Evolutionary conservation across 1,284 basidiomycete species (phyloP), one percentile per base, ranked within the genome.

Genomic region (Sanghuangporus weigelae): DNA sequence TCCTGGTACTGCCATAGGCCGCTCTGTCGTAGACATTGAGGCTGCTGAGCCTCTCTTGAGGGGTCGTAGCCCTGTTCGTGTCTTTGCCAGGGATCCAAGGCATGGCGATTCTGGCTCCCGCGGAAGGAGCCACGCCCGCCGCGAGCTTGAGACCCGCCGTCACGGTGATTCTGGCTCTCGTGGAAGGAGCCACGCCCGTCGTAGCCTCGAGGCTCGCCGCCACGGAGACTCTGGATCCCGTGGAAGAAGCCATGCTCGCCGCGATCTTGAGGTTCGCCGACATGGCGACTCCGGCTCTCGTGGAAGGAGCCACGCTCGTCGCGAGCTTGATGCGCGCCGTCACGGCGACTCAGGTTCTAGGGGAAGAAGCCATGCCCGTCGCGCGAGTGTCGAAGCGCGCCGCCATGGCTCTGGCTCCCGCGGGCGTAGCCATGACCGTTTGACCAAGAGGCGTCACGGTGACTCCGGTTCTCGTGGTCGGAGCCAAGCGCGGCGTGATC

Each of bases 101-200:
- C 62, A 60, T 40, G 62, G 62, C n/a, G 62, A 63, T 35, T 63
- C 62, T 55, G 50, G 54, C 23, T 62, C 60, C 12, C 62, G 62
- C 38, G 62, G 62, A 16, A 21, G 62, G 12, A 58, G 55, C 40
- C 39, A 63, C 49, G 57, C 42, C 23, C 3, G 57, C 19, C 21
- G 57, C 42, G 8, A 19, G 19, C 46, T 46, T n/a, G 40, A 16
- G 31, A 59, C 53, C 7, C n/a, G 49, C 16, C 49, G 49, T 53
- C 59, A 51, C 48, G 51, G 56, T 8, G 50, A 55, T 40, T 55
- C 51, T 19, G 60, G 54, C 35, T 39, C 31, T 49, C 54, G 62
- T 3, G 26, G 26, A 2, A 26, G 26, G 26, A 26, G n/a, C n/a
- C n/a, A n/a, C n/a, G n/a, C 3, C 26, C 26, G 26, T 38, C 44